phyloP scores from a whole-genome alignment of 2,329 filamentous ascomycete genomes.

The Leptosphaerulina australis region DNA sequence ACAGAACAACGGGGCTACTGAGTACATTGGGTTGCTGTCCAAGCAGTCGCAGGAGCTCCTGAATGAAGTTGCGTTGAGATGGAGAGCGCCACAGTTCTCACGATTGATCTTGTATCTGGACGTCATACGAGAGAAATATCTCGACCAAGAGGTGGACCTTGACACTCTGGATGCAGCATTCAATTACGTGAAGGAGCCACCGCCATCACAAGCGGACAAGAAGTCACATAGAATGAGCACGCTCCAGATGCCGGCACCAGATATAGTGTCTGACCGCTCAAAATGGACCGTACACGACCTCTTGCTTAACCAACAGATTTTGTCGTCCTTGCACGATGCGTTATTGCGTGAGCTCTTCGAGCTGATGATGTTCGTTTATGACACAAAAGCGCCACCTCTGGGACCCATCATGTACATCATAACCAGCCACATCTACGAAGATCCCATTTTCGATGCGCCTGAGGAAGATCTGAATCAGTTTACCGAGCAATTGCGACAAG shows the following conservation, averaged over 20 bases:
- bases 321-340: conserved; percentile 78
- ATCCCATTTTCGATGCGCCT: conserved; percentile 75
- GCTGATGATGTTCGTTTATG: conserved; percentile 85
- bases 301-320: conserved; percentile 71
- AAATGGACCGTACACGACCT: conserved; percentile 59
- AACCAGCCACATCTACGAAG: conserved; percentile 79
- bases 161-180: conserved; percentile 85
- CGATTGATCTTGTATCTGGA: conserved; percentile 82
- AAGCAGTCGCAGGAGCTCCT: conserved; percentile 81
- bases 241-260: conserved; percentile 37
- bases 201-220: conserved; percentile 65
- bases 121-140: conserved; percentile 81
- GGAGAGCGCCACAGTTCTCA: conserved; percentile 85
- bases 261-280: conserved; percentile 55
- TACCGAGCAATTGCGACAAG: conserved; percentile 71
- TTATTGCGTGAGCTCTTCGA: conserved; percentile 87
- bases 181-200: conserved; percentile 76
- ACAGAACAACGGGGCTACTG: conserved; percentile 53
- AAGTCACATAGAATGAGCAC: conserved; percentile 60
- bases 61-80: conserved; percentile 82
- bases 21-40: conserved; percentile 63
- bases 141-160: conserved; percentile 79
- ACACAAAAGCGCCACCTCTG: conserved; percentile 81
- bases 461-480: conserved; percentile 75
- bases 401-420: conserved; percentile 81